These are phyloP conservation scores for Cynanchum wilfordii DNA, from an alignment of 257 asterid genomes.

Conservation along the genomic window DNA sequence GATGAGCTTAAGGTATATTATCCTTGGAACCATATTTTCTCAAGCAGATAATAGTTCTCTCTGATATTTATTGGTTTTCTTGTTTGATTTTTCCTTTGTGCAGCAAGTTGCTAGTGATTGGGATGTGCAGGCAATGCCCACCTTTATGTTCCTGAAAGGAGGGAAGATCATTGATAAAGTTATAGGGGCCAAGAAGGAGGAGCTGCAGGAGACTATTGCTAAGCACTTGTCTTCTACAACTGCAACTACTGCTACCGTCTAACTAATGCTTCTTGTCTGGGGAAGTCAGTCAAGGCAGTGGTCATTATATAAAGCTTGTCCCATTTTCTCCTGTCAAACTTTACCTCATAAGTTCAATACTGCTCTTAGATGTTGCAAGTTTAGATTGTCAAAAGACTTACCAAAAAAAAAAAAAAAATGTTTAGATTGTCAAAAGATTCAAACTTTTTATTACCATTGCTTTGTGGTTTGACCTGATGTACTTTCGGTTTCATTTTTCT, in stretches of 20 bases:
- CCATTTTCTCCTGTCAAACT: not conserved
- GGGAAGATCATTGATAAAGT: conserved; percentile 67
- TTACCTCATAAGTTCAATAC: not conserved
- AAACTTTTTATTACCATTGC: not conserved
- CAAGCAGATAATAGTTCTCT: not conserved
- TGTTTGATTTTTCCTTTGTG: conserved; percentile 3
- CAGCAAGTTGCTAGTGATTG: conserved; percentile 75
- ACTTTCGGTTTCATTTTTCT: not conserved
- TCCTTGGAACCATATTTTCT: not conserved
- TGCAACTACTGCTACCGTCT: conserved; percentile 10
- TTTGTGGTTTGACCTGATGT: not conserved
- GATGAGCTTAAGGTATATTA: conserved; percentile 66
- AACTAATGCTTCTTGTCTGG: not conserved
- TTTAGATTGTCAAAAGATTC: not conserved
- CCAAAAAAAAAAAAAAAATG: too few relatives aligned
- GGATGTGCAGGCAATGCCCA: conserved; percentile 97
- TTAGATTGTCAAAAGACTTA: not conserved
- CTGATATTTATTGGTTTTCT: not conserved
- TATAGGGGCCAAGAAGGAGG: conserved; percentile 81
- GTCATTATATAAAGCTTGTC: not conserved
- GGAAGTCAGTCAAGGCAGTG: not conserved
- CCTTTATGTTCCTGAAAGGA: conserved; percentile 67
- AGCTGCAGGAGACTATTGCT: conserved; percentile 65
- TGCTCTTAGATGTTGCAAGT: not conserved
- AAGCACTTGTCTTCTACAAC: conserved; percentile 40